These are phyloP conservation scores for Diaporthe destruens DNA, from an alignment of 2,329 filamentous ascomycete genomes.

Conservation along the genomic window DNA sequence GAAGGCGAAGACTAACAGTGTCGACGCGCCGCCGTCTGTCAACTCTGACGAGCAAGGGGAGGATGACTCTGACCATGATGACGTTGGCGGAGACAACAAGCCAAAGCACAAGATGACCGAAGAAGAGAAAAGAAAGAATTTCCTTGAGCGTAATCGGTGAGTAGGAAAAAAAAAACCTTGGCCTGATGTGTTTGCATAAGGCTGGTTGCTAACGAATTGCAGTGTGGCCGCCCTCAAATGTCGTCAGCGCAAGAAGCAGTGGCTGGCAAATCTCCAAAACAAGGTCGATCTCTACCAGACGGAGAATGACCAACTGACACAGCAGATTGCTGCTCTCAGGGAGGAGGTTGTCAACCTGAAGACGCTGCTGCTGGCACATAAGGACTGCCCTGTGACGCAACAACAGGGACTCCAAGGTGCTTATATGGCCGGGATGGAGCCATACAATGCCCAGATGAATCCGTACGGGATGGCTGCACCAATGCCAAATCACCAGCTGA, in stretches of 20 bases:
- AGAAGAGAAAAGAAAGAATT: conserved; percentile 98
- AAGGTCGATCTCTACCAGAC: conserved; percentile 94
- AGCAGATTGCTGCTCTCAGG: conserved; percentile 84
- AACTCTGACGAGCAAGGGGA: conserved; percentile 50
- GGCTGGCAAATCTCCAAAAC: conserved; percentile 92
- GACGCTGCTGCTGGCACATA: conserved; percentile 91
- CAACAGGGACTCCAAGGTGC: conserved; percentile 78
- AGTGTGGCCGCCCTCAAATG: conserved; percentile 98
- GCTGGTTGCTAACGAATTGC: conserved; percentile 11
- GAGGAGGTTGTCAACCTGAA: conserved; percentile 97
- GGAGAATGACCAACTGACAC: conserved; percentile 89
- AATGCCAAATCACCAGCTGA: conserved; percentile 66
- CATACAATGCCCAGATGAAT: conserved; percentile 68
- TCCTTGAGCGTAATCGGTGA: conserved; percentile 95
- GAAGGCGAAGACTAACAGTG: conserved; percentile 72
- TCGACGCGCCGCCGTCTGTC: conserved; percentile 47
- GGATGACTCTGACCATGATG: conserved; percentile 64
- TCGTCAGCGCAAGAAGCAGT: conserved; percentile 98
- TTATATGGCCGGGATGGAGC: conserved; percentile 66
- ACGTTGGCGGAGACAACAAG: conserved; percentile 70
- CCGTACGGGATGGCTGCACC: conserved; percentile 69
- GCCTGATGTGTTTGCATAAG: background rate
- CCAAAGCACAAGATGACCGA: conserved; percentile 90
- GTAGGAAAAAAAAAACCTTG: conserved; percentile 47
- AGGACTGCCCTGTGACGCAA: conserved; percentile 94